These are phyloP conservation scores for Suillus sp. DNA, from an alignment of 768 basidiomycete species.

Conservation along the genomic window DNA sequence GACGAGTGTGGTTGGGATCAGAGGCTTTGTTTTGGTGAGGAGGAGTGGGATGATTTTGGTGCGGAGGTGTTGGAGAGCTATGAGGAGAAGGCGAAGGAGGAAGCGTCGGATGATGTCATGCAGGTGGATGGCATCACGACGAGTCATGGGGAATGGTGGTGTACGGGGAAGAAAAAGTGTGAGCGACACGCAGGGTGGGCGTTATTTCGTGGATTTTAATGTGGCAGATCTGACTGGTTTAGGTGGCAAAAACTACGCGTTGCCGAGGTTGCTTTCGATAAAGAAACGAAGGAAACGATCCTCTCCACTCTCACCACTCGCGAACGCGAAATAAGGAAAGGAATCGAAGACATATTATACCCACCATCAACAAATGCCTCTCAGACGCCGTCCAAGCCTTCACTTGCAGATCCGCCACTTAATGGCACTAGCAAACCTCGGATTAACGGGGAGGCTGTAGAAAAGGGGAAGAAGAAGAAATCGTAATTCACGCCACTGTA, in stretches of 20 bases:
- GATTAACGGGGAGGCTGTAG: constrained; percentile 44
- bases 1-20: constrained; percentile 89
- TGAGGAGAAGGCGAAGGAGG: constrained; percentile 44
- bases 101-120: constrained; percentile 39
- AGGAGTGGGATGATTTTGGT: constrained; percentile 74
- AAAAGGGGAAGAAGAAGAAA: constrained; percentile 63
- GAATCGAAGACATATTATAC: constrained; percentile 72
- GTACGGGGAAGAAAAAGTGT: constrained; percentile 71
- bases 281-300: constrained; percentile 70
- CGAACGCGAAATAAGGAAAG: constrained; percentile 77
- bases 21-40: constrained; percentile 80
- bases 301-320: constrained; percentile 66
- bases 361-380: constrained; percentile 43
- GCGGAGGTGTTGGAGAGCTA: constrained; percentile 71
- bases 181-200: constrained; percentile 77
- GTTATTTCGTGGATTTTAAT: neutral
- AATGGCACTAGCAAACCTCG: constrained; percentile 52
- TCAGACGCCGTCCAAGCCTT: constrained; percentile 36
- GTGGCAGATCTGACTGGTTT: constrained; percentile 17
- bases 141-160: constrained; percentile 70
- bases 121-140: constrained; percentile 35
- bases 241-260: constrained; percentile 82
- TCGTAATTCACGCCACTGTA: constrained; percentile 29
- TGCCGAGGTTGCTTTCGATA: constrained; percentile 75
- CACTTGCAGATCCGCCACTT: constrained; percentile 38